A percentile compares a stretch with the other conserved stretches of the same genome.
These are phyloP conservation scores for Ormosia emarginata DNA, from an alignment of 306 rosid genomes.

Conservation along the genomic window DNA sequence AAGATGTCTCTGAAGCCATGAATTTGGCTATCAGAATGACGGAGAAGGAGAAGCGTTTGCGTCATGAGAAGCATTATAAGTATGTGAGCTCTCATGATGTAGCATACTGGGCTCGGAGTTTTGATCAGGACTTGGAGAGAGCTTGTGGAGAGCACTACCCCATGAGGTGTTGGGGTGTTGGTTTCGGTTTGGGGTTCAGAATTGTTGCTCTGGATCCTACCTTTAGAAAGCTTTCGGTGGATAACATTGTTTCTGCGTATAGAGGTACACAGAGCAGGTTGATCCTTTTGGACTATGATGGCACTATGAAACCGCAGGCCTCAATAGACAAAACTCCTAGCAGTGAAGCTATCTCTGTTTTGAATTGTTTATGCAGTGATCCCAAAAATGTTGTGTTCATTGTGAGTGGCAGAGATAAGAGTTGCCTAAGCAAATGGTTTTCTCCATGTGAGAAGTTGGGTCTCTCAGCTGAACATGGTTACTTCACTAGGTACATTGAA, in stretches of 20 bases:
- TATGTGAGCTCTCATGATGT: slow-evolving; percentile 76
- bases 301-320: slow-evolving; percentile 62
- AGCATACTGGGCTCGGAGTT: slow-evolving; percentile 67
- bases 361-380: slow-evolving; percentile 59
- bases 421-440: slow-evolving; percentile 60
- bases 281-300: slow-evolving; percentile 79
- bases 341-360: slow-evolving; percentile 43
- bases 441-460: slow-evolving; percentile 60
- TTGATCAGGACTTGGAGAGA: slow-evolving; percentile 70
- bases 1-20: slow-evolving; percentile 60
- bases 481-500: slow-evolving; percentile 57
- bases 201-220: slow-evolving; percentile 59
- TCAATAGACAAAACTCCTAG: slow-evolving; percentile 51
- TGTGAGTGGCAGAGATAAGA: slow-evolving; percentile 72
- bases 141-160: slow-evolving; percentile 52
- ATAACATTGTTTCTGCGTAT: slow-evolving; percentile 35
- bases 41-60: slow-evolving; percentile 46
- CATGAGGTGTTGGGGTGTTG: slow-evolving; percentile 59
- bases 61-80: slow-evolving; percentile 77
- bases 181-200: slow-evolving; percentile 57
- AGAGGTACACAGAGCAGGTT: slow-evolving; percentile 42
- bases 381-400: slow-evolving; percentile 58
- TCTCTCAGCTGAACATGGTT: slow-evolving; percentile 76
- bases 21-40: slow-evolving; percentile 43
- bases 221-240: slow-evolving; percentile 53